Evolutionary conservation across 2,329 filamentous ascomycete genomes (phyloP).

Genomic region (Epichloe glyceriae): DNA sequence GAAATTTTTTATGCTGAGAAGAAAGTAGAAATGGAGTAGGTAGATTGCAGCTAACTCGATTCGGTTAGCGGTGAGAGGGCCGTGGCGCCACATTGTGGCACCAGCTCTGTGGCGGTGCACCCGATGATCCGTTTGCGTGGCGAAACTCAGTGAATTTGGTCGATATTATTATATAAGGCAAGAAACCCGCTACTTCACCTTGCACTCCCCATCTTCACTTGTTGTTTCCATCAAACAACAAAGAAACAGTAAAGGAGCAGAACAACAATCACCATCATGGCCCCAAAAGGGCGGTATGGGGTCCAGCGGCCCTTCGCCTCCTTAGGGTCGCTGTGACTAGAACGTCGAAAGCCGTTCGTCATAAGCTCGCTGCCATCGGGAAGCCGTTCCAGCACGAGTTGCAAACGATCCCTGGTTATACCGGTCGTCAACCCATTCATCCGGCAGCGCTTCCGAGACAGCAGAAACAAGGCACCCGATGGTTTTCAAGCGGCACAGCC

Average conservation of each 20-base stretch:
- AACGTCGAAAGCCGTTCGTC: constrained; percentile 37
- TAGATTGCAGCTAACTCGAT: neutral
- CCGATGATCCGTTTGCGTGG: constrained; percentile 13
- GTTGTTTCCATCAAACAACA: neutral
- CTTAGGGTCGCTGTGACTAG: constrained; percentile 39
- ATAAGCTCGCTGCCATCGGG: constrained; percentile 32
- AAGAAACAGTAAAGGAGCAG: neutral
- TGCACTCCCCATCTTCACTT: neutral
- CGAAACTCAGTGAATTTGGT: constrained; percentile 11
- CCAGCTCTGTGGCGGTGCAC: constrained; percentile 22
- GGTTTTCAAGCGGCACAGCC: constrained; percentile 32
- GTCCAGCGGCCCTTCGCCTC: constrained; percentile 40
- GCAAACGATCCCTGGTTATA: constrained; percentile 27
- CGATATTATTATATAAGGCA: constrained; percentile 11
- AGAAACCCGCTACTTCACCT: neutral
- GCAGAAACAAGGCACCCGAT: constrained; percentile 29
- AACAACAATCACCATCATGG: constrained; percentile 28
- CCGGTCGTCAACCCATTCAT: constrained; percentile 37
- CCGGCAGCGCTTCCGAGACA: constrained; percentile 39
- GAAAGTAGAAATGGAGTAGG: constrained; percentile 1
- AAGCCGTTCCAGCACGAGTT: constrained; percentile 32
- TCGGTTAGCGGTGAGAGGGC: neutral
- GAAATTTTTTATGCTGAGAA: constrained; percentile 5
- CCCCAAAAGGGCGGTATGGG: constrained; percentile 44
- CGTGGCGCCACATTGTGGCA: neutral